Conservation (phyloP, 805 yeast genomes). For the Yamadazyma akitaensis region DNA sequence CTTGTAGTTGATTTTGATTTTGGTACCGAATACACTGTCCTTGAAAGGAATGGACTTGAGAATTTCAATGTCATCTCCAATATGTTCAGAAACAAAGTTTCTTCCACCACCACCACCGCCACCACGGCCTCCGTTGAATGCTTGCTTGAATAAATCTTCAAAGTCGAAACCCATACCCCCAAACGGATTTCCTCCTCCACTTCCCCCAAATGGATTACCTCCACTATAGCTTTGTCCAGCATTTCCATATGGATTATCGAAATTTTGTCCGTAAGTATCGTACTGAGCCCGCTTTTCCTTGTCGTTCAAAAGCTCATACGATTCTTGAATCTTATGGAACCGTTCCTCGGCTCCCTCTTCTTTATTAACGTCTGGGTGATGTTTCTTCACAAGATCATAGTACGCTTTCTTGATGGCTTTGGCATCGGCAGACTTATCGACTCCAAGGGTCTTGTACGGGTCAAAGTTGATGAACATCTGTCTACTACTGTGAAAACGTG, state of each 20-base stretch:
- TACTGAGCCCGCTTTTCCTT: slow-evolving; percentile 82
- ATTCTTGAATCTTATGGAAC: slow-evolving; percentile 91
- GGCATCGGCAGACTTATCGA: slow-evolving; percentile 62
- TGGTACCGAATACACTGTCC: slow-evolving; percentile 82
- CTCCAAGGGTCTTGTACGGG: slow-evolving; percentile 84
- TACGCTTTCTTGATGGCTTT: slow-evolving; percentile 94
- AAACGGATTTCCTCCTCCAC: slow-evolving; percentile 47
- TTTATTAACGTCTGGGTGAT: slow-evolving; percentile 95
- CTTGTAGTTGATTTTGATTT: slow-evolving; percentile 62
- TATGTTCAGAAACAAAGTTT: slow-evolving; percentile 67
- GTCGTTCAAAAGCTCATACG: slow-evolving; percentile 88
- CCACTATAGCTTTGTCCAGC: slow-evolving; percentile 43
- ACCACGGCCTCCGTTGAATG: slow-evolving; percentile 40
- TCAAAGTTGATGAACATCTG: slow-evolving; percentile 43
- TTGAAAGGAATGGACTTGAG: slow-evolving; percentile 71
- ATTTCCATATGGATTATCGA: slow-evolving; percentile 51
- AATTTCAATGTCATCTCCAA: slow-evolving; percentile 87
- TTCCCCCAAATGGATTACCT: slow-evolving; percentile 38
- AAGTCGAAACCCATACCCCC: slow-evolving; percentile 51
- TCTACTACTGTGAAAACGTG: slow-evolving; percentile 3
- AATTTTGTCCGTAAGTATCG: slow-evolving; percentile 90
- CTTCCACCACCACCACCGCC: slow-evolving; percentile 35
- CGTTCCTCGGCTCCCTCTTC: slow-evolving; percentile 82
- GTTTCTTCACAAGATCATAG: slow-evolving; percentile 87
- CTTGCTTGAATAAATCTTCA: slow-evolving; percentile 46